Percentiles rank a stretch among this genome's conserved stretches.
These are phyloP conservation scores for Xylaria sp. DNA, from an alignment of 2,329 filamentous ascomycete species.

Conservation along the genomic window DNA sequence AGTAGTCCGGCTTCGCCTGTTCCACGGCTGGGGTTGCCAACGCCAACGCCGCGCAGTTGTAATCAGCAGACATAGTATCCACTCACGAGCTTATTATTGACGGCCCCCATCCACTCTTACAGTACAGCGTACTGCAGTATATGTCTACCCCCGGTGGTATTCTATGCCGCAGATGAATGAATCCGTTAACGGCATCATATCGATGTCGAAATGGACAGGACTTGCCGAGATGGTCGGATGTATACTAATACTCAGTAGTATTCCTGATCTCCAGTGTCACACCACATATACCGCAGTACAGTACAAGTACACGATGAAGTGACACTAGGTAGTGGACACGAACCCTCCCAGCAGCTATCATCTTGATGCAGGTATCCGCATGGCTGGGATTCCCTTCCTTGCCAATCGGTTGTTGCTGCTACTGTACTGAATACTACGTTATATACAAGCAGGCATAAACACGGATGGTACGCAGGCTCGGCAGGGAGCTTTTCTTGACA, in stretches of 20 bases:
- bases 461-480: too few relatives aligned
- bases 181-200: neutral
- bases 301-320: constrained; percentile 12
- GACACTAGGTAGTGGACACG: constrained; percentile 16
- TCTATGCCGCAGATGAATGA: neutral
- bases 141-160: neutral
- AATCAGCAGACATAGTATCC: constrained; percentile 8
- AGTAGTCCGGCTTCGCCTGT: constrained; percentile 6
- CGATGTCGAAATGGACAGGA: neutral
- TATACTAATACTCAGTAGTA: neutral
- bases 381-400: constrained; percentile 27
- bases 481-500: neutral
- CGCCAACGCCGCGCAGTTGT: constrained; percentile 11
- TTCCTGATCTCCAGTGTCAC: constrained; percentile 11
- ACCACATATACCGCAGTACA: constrained; percentile 6
- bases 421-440: neutral
- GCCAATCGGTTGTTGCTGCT: constrained; percentile 6
- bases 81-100: constrained; percentile 3
- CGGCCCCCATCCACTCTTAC: neutral
- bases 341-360: constrained; percentile 25
- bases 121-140: neutral
- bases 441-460: neutral
- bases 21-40: constrained; percentile 8
- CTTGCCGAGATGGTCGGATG: constrained; percentile 12
- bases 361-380: constrained; percentile 31